Conservation (phyloP, 1,139 yeast species). For the Debaryomycetaceae sp. region DNA sequence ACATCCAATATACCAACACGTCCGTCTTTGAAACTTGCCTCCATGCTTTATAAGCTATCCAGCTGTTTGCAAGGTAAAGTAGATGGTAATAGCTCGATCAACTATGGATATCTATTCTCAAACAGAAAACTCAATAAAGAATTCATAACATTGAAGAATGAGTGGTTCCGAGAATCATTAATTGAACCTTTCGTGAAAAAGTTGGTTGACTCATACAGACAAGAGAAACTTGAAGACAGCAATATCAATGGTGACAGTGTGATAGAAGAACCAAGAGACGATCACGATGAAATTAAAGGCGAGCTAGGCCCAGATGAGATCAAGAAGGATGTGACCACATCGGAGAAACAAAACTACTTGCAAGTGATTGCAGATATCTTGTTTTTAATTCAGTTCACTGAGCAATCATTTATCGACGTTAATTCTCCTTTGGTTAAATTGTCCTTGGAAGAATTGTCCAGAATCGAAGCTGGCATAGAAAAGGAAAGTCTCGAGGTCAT, state of each 20-base stretch:
- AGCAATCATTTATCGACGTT: conserved; percentile 5
- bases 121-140: conserved; percentile 10
- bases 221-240: neutral
- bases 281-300: neutral
- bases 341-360: neutral
- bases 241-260: neutral
- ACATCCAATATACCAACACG: conserved; percentile 13
- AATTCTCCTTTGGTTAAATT: neutral
- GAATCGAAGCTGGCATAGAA: neutral
- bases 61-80: conserved; percentile 12
- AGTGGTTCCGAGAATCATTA: conserved; percentile 21
- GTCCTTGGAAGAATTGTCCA: neutral
- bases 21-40: conserved; percentile 23
- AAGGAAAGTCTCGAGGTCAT: conserved; percentile 8
- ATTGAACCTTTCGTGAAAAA: conserved; percentile 5
- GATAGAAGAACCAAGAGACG: neutral
- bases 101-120: conserved; percentile 21
- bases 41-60: conserved; percentile 21
- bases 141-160: conserved; percentile 23
- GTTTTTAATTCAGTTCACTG: conserved; percentile 22
- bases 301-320: neutral
- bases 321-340: no score
- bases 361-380: conserved; percentile 20
- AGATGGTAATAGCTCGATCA: conserved; percentile 7
- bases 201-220: neutral